Percentiles rank a stretch among this genome's conserved stretches.
These are phyloP conservation scores for Candida tetrigidarum DNA, from an alignment of 1,139 yeast species.

Conservation along the genomic window DNA sequence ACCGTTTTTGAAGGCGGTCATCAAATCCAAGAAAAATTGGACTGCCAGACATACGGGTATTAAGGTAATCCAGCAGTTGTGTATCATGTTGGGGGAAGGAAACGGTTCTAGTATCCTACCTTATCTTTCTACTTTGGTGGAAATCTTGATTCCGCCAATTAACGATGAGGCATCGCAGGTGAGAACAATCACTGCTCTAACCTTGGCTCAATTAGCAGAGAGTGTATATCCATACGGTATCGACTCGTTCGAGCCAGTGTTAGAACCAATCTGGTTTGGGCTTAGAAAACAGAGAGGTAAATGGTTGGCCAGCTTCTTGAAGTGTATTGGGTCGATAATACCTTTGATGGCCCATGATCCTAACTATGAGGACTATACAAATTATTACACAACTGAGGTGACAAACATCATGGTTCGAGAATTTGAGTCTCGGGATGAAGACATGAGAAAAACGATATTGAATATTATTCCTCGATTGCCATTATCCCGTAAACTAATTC, in stretches of 20 bases:
- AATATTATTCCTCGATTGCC: slow-evolving; percentile 39
- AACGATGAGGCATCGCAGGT: slow-evolving; percentile 74
- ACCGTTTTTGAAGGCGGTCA: slow-evolving; percentile 85
- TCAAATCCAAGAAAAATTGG: slow-evolving; percentile 81
- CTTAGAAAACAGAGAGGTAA: slow-evolving; percentile 78
- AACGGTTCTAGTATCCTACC: slow-evolving; percentile 64
- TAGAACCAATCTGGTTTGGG: slow-evolving; percentile 86
- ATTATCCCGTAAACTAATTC: slow-evolving; percentile 31
- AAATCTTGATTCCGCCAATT: slow-evolving; percentile 62
- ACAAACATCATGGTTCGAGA: slow-evolving; percentile 71
- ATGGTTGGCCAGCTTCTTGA: slow-evolving; percentile 73
- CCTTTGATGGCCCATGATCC: slow-evolving; percentile 75
- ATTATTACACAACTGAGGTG: slow-evolving; percentile 77
- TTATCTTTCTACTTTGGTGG: slow-evolving; percentile 65
- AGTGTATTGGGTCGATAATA: slow-evolving; percentile 77
- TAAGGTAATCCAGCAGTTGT: slow-evolving; percentile 76
- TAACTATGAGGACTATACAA: slow-evolving; percentile 69
- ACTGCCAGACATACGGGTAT: slow-evolving; percentile 89
- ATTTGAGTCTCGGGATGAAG: slow-evolving; percentile 84
- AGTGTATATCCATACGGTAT: slow-evolving; percentile 91
- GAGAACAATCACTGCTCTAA: slow-evolving; percentile 69
- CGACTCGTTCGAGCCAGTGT: slow-evolving; percentile 71
- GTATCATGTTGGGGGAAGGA: slow-evolving; percentile 71
- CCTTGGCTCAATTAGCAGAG: slow-evolving; percentile 79
- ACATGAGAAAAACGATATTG: slow-evolving; percentile 79